phyloP scores from a whole-genome alignment of 345 rosid genomes.

The Syzygium jambos region DNA sequence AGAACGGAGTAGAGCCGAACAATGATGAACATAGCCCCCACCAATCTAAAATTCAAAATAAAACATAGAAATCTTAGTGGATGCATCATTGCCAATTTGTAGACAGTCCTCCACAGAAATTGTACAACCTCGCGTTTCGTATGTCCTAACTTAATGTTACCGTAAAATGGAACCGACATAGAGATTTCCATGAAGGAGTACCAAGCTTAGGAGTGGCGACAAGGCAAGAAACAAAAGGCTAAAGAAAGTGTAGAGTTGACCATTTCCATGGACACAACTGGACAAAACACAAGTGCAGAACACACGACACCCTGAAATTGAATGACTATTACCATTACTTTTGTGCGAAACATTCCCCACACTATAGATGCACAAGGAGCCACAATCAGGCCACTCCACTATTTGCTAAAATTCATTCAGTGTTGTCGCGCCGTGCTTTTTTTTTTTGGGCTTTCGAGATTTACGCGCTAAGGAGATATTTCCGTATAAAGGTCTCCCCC shows the following conservation, averaged over 20 bases:
- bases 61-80: no score
- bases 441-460: no score
- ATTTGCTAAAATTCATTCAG: neutral
- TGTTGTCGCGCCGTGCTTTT: neutral
- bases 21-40: conserved; percentile 64
- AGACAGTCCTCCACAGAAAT: neutral
- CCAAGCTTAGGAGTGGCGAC: conserved; percentile 70
- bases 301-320: conserved; percentile 56
- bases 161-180: conserved; percentile 23
- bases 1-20: conserved; percentile 60
- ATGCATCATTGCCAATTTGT: no score
- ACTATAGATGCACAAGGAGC: neutral
- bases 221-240: conserved; percentile 63
- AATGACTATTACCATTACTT: fast-evolving
- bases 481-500: no score
- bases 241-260: conserved; percentile 76
- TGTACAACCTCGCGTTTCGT: neutral
- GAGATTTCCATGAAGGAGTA: conserved; percentile 64
- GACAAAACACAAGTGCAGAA: conserved; percentile 60
- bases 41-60: conserved; percentile 20
- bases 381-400: neutral
- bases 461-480: no score
- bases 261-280: conserved; percentile 59
- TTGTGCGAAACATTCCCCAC: neutral
- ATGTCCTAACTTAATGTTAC: neutral